Base-by-base conservation (phyloP, 352 stramenopile species). In the Globisporangium lucens region DNA sequence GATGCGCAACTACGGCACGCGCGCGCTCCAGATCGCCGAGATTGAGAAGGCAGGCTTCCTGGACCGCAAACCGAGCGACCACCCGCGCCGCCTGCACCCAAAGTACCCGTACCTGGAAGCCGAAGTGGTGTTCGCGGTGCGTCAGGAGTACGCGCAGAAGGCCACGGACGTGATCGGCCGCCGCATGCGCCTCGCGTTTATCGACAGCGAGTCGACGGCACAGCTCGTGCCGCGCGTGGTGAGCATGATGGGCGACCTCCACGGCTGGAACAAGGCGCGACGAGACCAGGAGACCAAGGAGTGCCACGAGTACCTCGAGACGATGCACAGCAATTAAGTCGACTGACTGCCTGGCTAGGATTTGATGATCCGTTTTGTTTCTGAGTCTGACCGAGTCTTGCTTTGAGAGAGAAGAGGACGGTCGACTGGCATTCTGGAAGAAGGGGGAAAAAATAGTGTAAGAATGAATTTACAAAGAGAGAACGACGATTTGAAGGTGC, bases 71-170 rank as follows among this genome's bases (percentile, higher is more conserved):
- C 75, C 70, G 24, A 94, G 81, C 60, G 89, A 95, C 68, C 87
- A 96, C 69, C 89, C 90, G 33, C 89, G 91, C 36, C 89, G 92
- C 12, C 78, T 99, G 63, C 85, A 97, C 74, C 75, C 81, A n/a
- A 97, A 97, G 80, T 98, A 98, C 78, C 96, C 96, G 55, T 98
- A 97, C 83, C 70, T 99, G 46, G 89, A 98, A 67, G 95, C 93
- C 58, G 96, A 99, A 75, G 93, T 99, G 1, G 89, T 97, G 35
- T 97, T 97, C 65, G 90, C 91, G 35, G 90, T 97, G 38, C 81
- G 88, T 61, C 93, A 98, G 73, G 95, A 98, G 75, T 98, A 98
- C 78, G 94, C 95, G n/a, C 63, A 91, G 61, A 97, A 95, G 73
- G 89, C 91, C 36, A 95, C 96, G 27, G 95, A 98, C 65, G 89